Conservation (phyloP, 768 basidiomycete species). For the Tephrocybe sp. region DNA sequence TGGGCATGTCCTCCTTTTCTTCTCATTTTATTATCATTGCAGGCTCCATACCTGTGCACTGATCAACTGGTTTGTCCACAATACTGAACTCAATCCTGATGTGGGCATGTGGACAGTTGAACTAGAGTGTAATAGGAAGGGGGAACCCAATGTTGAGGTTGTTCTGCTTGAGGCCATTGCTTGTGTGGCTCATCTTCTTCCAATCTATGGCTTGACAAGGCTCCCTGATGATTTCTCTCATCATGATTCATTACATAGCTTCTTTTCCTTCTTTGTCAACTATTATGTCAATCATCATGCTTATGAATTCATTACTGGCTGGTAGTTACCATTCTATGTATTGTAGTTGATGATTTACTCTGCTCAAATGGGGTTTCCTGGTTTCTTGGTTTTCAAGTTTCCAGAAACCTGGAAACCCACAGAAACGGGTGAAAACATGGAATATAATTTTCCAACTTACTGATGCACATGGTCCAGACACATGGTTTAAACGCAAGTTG, state of each 20-base stretch:
- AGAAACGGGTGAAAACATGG: too few relatives aligned
- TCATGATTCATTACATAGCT: neutral
- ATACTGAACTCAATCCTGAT: slow-evolving; percentile 1
- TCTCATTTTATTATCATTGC: neutral
- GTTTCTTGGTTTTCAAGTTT: slow-evolving; percentile 2
- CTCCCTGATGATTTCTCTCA: slow-evolving; percentile 1
- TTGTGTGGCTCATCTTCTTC: slow-evolving; percentile 3
- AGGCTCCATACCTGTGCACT: neutral
- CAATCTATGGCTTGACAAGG: slow-evolving; percentile 1
- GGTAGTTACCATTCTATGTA: slow-evolving; percentile 2
- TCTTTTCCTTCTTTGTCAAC: neutral
- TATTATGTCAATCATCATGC: slow-evolving; percentile 3
- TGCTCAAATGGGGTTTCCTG: slow-evolving; percentile 2
- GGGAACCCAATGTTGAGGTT: too few relatives aligned
- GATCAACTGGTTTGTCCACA: too few relatives aligned
- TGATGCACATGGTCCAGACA: too few relatives aligned
- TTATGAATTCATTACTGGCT: slow-evolving; percentile 3
- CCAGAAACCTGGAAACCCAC: neutral
- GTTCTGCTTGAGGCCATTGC: slow-evolving; percentile 7
- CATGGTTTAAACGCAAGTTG: too few relatives aligned
- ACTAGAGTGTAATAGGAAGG: too few relatives aligned
- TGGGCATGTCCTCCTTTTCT: too few relatives aligned
- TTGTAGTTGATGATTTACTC: too few relatives aligned
- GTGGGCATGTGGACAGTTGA: slow-evolving; percentile 6
- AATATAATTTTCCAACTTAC: too few relatives aligned